Evolutionary conservation across 208 protist genomes (phyloP), one percentile per base, ranked within the genome.

Genomic region (Phytomonas serpens): DNA sequence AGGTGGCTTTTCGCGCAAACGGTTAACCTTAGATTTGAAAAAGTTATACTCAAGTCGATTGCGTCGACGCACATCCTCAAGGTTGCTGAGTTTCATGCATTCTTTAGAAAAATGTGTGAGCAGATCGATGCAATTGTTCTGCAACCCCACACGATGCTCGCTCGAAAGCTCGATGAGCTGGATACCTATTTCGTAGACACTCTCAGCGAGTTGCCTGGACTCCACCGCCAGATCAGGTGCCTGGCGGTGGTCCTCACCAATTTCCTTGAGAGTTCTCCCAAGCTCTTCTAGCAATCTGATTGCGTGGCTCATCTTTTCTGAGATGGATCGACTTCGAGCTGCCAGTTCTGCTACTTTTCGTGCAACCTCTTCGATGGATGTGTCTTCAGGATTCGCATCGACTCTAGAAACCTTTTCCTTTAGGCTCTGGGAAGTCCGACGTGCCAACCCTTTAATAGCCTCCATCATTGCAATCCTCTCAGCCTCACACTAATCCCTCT

Each of bases 31-130:
- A 19, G 73, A 19, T 40, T 81, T 83, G 74, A 93, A 92, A 72
- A 92, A 95, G 73, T 93, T 85, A 70, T 92, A 83, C 78, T 95
- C 87, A 9, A 95, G 77, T 68, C 84, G 85, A 63, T 74, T 72
- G 57, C 86, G 77, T 27, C 82, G 83, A n/a, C 84, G 77, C n/a
- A 69, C 62, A 11, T 85, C 75, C 70, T 92, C 83, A 23, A 80
- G 72, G 47, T 86, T 82, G 30, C 74, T 73, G n/a, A 92, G 71
- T 64, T 87, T 77, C 23, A 70, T 72, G 14, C 74, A 83, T 37
- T 87, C 64, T 68, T 79, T 81, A 4, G 71, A 47, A 69, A 91
- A 93, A 37, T 61, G 40, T 31, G 76, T 83, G 51, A 95, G 71
- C 64, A 86, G 57, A 31, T 88, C 84, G 69, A 86, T 84, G 19